Percentiles rank a stretch among this genome's conserved stretches.
phyloP scores from a whole-genome alignment of 1,284 basidiomycete species.

The Testicularia cyperi region DNA sequence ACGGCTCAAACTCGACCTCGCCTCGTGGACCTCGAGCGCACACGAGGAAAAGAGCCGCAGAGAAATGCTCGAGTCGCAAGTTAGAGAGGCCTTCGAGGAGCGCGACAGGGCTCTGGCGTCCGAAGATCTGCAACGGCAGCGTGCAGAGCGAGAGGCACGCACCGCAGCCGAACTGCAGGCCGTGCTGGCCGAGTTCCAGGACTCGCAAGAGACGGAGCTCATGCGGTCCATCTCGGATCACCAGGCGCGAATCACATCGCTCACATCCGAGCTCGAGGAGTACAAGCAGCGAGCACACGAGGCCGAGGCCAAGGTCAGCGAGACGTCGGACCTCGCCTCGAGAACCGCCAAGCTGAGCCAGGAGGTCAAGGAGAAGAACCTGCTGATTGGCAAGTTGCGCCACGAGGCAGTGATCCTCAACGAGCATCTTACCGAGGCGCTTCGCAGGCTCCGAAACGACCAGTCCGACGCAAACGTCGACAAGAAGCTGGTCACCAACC shows the following conservation, averaged over 20 bases:
- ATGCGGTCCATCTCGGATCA: constrained; percentile 77
- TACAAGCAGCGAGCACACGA: constrained; percentile 80
- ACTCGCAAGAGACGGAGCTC: constrained; percentile 66
- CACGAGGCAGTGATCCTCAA: constrained; percentile 85
- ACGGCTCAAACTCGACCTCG: constrained; percentile 37
- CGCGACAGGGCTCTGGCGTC: constrained; percentile 58
- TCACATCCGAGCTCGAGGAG: constrained; percentile 75
- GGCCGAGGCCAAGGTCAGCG: constrained; percentile 67
- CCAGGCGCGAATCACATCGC: constrained; percentile 71
- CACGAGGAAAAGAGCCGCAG: constrained; percentile 35
- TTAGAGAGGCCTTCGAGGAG: constrained; percentile 63
- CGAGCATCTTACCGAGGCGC: constrained; percentile 93
- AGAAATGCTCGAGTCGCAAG: constrained; percentile 67
- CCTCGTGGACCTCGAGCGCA: constrained; percentile 23
- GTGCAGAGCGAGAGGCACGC: constrained; percentile 72
- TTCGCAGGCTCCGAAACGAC: constrained; percentile 84
- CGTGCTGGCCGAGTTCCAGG: constrained; percentile 91
- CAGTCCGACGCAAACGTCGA: constrained; percentile 88
- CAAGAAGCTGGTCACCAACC: constrained; percentile 85
- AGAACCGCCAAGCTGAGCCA: constrained; percentile 63
- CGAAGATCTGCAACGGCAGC: constrained; percentile 64
- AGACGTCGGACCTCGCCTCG: neutral
- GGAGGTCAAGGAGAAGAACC: constrained; percentile 90
- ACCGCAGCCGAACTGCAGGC: constrained; percentile 82
- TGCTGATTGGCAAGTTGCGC: constrained; percentile 85